Conservation (phyloP, 75 land plant genomes). For the Azolla pinnata region DNA sequence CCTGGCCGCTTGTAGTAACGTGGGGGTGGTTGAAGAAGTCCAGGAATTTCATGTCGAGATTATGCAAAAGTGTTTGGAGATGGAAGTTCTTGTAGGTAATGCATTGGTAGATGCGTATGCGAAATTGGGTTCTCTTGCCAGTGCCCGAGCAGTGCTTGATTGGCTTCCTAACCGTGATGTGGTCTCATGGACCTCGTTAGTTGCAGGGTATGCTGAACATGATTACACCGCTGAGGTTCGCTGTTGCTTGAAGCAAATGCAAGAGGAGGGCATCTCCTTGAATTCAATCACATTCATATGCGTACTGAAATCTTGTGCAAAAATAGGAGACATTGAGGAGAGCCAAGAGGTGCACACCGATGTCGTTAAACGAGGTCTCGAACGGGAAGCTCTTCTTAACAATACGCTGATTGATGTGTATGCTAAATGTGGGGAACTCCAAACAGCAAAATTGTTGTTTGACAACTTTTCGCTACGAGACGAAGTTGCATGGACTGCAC, state of each 20-base stretch:
- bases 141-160: constrained; percentile 8
- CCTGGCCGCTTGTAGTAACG: constrained; percentile 16
- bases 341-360: constrained; percentile 26
- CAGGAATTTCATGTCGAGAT: constrained; percentile 8
- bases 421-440: constrained; percentile 34
- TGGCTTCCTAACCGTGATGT: constrained; percentile 8
- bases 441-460: constrained; percentile 23
- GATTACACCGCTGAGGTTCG: not conserved
- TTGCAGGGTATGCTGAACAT: constrained; percentile 16
- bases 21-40: not conserved
- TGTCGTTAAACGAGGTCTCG: constrained; percentile 23
- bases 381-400: constrained; percentile 16
- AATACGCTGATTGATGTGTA: constrained; percentile 40
- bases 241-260: constrained; percentile 5
- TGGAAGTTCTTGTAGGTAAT: constrained; percentile 12
- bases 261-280: not conserved
- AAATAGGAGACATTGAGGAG: not conserved
- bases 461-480: constrained; percentile 15
- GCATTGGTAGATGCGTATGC: constrained; percentile 20
- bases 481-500: constrained; percentile 35
- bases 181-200: constrained; percentile 13
- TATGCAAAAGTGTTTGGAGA: not conserved
- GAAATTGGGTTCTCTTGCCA: constrained; percentile 9
- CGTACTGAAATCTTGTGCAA: not conserved
- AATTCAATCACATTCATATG: not conserved